phyloP scores from a whole-genome alignment of 805 yeast genomes.

The Suhomyces sp. region DNA sequence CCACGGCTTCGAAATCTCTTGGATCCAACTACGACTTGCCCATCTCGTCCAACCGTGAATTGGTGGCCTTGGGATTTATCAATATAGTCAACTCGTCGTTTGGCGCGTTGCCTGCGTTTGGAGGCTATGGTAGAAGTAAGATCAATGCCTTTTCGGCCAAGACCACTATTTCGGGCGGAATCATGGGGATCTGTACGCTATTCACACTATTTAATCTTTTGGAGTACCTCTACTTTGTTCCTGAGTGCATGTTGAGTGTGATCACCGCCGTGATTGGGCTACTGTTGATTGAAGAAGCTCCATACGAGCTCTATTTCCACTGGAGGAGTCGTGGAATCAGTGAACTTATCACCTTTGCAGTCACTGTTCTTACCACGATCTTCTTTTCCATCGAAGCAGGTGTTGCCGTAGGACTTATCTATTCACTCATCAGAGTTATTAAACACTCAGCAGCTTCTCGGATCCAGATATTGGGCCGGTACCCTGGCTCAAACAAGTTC shows the following conservation, averaged over 20 bases:
- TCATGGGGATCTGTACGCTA: constrained; percentile 75
- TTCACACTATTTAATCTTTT: constrained; percentile 60
- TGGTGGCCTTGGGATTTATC: constrained; percentile 82
- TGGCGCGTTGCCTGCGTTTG: constrained; percentile 83
- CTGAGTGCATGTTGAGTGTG: constrained; percentile 75
- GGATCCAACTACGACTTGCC: constrained; percentile 71
- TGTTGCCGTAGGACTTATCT: constrained; percentile 79
- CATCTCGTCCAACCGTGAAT: constrained; percentile 82
- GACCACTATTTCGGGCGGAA: constrained; percentile 78
- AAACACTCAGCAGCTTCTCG: constrained; percentile 78
- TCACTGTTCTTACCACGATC: constrained; percentile 63
- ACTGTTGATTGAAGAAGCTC: constrained; percentile 73
- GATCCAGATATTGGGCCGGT: constrained; percentile 75
- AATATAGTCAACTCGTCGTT: constrained; percentile 65
- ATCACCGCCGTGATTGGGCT: constrained; percentile 72
- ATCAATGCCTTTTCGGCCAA: constrained; percentile 82
- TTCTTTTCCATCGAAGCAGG: constrained; percentile 83
- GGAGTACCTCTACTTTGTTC: constrained; percentile 66
- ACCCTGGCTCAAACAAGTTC: constrained; percentile 39
- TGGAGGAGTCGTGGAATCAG: constrained; percentile 68
- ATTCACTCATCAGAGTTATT: constrained; percentile 75
- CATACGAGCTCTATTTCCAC: constrained; percentile 73
- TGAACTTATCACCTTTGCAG: constrained; percentile 65
- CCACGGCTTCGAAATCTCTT: constrained; percentile 86
- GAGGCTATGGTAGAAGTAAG: constrained; percentile 93